phyloP scores from a whole-genome alignment of 75 land plant genomes.

The Cunninghamia lanceolata region DNA sequence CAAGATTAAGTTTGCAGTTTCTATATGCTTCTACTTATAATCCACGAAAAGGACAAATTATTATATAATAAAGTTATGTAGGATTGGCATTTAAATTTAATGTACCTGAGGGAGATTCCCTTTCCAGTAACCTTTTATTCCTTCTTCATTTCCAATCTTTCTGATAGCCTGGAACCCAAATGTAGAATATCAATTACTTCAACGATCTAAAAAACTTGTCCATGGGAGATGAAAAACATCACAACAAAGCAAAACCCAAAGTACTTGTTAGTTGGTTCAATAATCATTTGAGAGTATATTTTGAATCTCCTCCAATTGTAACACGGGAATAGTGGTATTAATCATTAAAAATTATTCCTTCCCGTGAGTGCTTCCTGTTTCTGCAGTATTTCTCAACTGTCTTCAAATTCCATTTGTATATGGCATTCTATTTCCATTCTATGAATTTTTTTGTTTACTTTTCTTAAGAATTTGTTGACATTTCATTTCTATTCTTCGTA shows the following conservation, averaged over 20 bases:
- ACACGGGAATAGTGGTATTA: background rate
- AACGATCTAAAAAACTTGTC: background rate
- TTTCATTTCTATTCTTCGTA: background rate
- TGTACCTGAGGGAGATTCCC: constrained; percentile 98
- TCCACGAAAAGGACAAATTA: background rate
- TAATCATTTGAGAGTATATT: background rate
- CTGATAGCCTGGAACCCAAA: constrained; percentile 66
- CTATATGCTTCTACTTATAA: background rate
- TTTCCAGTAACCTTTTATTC: constrained; percentile 94
- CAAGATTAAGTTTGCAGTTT: background rate
- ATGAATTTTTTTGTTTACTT: background rate
- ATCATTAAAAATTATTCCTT: background rate
- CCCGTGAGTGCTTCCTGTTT: background rate
- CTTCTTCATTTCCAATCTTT: constrained; percentile 86
- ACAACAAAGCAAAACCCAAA: background rate
- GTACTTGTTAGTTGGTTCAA: background rate
- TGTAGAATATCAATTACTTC: background rate
- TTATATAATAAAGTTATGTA: background rate
- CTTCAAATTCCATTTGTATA: background rate
- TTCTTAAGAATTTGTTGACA: background rate
- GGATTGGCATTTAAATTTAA: background rate
- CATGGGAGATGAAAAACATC: background rate
- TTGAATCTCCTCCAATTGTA: background rate
- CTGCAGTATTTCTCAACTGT: background rate
- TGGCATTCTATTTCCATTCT: background rate